Conservation (phyloP, 2,329 filamentous ascomycete species). For the Knufia petricola region DNA sequence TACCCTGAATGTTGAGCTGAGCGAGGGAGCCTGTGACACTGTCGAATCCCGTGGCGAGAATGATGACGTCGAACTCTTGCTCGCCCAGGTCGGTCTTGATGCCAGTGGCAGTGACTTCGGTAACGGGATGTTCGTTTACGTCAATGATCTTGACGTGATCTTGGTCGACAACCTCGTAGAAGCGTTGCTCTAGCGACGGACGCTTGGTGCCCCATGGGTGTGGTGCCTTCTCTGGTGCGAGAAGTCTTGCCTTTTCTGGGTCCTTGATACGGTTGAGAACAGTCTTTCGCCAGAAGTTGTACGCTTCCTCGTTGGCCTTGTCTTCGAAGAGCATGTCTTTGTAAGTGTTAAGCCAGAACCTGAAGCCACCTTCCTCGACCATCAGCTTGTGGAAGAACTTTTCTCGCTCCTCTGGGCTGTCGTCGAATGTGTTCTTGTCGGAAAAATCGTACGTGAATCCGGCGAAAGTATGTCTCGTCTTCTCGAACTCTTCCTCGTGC, state of each 20-base stretch:
- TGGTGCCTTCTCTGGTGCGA: constrained; percentile 45
- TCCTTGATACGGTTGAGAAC: constrained; percentile 43
- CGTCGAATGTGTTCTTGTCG: constrained; percentile 48
- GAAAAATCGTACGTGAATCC: constrained; percentile 52
- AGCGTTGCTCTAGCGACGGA: constrained; percentile 38
- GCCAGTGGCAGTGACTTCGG: constrained; percentile 31
- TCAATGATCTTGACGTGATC: constrained; percentile 40
- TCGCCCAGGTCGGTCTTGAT: constrained; percentile 32
- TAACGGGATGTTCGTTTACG: constrained; percentile 36
- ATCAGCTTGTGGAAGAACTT: constrained; percentile 43
- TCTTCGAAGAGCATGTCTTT: constrained; percentile 41
- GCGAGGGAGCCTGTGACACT: constrained; percentile 34
- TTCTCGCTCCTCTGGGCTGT: constrained; percentile 41
- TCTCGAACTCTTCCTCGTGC: constrained; percentile 45
- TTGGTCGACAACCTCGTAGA: constrained; percentile 42
- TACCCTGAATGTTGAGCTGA: constrained; percentile 31
- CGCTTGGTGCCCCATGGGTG: constrained; percentile 49
- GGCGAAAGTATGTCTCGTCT: constrained; percentile 43
- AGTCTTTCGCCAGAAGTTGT: constrained; percentile 48
- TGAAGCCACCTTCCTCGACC: constrained; percentile 43
- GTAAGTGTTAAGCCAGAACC: constrained; percentile 46
- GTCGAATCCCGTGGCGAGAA: constrained; percentile 39
- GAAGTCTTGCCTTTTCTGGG: constrained; percentile 39
- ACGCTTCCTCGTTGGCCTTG: constrained; percentile 45
- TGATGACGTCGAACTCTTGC: constrained; percentile 33